Evolutionary conservation across 129 eudicot species (phyloP), one percentile per base, ranked within the genome.

Genomic region (Rutidosis leptorrhynchoides): DNA sequence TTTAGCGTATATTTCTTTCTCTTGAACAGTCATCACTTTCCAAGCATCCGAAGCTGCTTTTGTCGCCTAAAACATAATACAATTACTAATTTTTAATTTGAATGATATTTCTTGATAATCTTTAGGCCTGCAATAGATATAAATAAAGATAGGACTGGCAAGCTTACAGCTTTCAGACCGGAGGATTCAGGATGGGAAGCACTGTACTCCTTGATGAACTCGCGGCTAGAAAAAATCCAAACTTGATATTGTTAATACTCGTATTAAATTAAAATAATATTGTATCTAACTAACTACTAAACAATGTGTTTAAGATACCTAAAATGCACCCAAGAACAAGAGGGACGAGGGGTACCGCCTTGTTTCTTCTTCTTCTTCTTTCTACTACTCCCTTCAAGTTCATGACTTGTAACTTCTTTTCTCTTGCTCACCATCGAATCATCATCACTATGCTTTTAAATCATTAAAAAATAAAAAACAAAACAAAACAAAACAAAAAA

Each of bases 171-270:
- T 85, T 82, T 88, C 65, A 88, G 76, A 76, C 96, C 96, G 12
- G 89, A 80, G 62, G 92, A 85, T 80, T 85, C 92, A 64, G 96
- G 96, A 69, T 88, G 96, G 33, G 96, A 72, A 65, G 96, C 92
- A 68, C 86, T 88, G 64, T 85, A 85, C 78, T 88, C 89, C 79
- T 88, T 88, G 17, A 88, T 88, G 68, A 88, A 88, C 29, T 85
- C 96, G 32, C 96, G 89, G 72, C 96, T 88, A 63, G 16, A 76
- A 79, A 24, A 65, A 26, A 7, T 32, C 49, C 42, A 71, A 33
- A 68, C 40, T 51, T 67, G 65, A 79, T 81, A 49, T 60, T 16
- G 67, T 33, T 53, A 62, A 58, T 30, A 12, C 20, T 11, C 32
- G 15, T 54, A 23, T 74, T 32, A 16, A 26, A 40, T 57, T 23